Conservation (phyloP, 2,329 filamentous ascomycete genomes). For the Xylariaceae sp. region DNA sequence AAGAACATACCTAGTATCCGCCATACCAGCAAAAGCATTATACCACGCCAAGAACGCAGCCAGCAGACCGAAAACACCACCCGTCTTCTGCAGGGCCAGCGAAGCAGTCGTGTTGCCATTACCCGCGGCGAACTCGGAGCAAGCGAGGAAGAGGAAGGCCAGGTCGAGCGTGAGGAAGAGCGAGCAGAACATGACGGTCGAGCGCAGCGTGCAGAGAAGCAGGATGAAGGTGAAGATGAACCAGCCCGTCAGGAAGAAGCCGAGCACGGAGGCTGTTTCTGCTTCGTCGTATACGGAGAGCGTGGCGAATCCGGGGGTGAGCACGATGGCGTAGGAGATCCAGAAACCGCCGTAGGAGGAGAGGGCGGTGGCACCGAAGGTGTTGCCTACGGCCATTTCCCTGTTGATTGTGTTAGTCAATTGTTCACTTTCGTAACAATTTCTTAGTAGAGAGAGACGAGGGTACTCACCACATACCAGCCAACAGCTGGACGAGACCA, state of each 20-base stretch:
- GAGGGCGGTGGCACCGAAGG: slow-evolving; percentile 75
- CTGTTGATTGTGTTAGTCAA: no score
- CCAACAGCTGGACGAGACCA: slow-evolving; percentile 70
- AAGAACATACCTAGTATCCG: slow-evolving; percentile 58
- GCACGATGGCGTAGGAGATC: slow-evolving; percentile 67
- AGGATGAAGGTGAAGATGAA: slow-evolving; percentile 79
- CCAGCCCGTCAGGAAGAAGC: slow-evolving; percentile 73
- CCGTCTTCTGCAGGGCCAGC: slow-evolving; percentile 57
- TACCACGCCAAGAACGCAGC: slow-evolving; percentile 84
- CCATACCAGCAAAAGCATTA: slow-evolving; percentile 76
- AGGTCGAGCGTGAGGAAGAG: slow-evolving; percentile 75
- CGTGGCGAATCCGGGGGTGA: slow-evolving; percentile 64
- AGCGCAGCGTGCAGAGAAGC: slow-evolving; percentile 68
- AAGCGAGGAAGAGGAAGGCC: slow-evolving; percentile 67
- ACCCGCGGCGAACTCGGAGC: slow-evolving; percentile 54
- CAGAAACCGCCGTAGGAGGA: slow-evolving; percentile 83
- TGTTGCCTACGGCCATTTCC: slow-evolving; percentile 86
- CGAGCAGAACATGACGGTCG: slow-evolving; percentile 70
- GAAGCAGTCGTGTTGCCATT: slow-evolving; percentile 44
- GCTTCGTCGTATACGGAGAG: slow-evolving; percentile 41
- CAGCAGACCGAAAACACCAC: slow-evolving; percentile 74
- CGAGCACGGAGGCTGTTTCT: slow-evolving; percentile 55
- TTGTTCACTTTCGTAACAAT: no score
- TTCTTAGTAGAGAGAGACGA: no score
- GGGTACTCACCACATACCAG: slow-evolving; percentile 87